Percentiles rank a stretch among this genome's conserved stretches.
Evolutionary conservation across 768 basidiomycete genomes (phyloP).

Genomic region (Plicaturopsis crispa): DNA sequence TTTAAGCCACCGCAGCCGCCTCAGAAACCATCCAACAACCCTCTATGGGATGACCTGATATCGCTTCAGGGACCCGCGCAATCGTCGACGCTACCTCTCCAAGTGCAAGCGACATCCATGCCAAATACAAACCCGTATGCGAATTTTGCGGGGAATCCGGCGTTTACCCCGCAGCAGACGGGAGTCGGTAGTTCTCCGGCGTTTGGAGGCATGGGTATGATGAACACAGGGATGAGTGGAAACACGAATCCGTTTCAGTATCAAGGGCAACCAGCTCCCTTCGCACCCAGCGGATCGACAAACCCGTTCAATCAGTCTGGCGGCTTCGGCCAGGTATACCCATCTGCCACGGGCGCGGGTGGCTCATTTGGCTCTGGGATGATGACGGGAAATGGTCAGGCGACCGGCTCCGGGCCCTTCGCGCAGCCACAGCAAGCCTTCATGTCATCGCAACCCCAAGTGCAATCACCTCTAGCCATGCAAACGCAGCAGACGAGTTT

Average conservation of each 20-base stretch:
- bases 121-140: slow-evolving; percentile 14
- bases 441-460: slow-evolving; percentile 2
- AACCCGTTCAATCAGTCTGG: slow-evolving; percentile 9
- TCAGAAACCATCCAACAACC: slow-evolving; percentile 17
- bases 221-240: slow-evolving; percentile 3
- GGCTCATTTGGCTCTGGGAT: not conserved
- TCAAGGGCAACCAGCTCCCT: slow-evolving; percentile 9
- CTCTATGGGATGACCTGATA: slow-evolving; percentile 54
- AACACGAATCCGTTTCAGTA: slow-evolving; percentile 21
- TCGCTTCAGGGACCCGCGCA: slow-evolving; percentile 33
- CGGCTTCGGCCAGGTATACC: not conserved
- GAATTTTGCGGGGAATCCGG: slow-evolving; percentile 3
- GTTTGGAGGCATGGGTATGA: not conserved
- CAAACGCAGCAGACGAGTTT: not conserved
- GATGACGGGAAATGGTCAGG: no score
- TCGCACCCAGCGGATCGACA: slow-evolving; percentile 4
- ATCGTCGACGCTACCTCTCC: slow-evolving; percentile 41
- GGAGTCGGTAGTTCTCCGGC: not conserved
- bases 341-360: not conserved
- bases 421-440: slow-evolving; percentile 8
- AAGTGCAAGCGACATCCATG: slow-evolving; percentile 16
- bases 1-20: slow-evolving; percentile 13
- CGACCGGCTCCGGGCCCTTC: no score
- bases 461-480: not conserved
- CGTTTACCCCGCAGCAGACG: not conserved